Conservation (phyloP, 1,284 basidiomycete species). For the Ustilago curta region DNA sequence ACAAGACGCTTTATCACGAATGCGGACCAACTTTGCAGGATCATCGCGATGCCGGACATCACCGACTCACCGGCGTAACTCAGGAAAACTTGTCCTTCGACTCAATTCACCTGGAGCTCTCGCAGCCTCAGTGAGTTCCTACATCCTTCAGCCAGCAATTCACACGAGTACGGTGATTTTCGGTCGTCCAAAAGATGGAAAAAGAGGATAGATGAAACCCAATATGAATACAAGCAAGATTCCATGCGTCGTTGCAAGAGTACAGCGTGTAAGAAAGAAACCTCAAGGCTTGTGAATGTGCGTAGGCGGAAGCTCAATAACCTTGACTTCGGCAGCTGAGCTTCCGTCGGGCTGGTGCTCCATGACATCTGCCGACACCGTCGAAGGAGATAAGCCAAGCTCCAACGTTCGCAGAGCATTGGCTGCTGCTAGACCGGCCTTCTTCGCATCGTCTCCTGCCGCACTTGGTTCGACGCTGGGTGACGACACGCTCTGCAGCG, state of each 20-base stretch:
- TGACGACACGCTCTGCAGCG: not conserved
- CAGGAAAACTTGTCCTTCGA: too few species aligned
- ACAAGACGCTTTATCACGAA: not conserved
- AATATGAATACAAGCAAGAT: conserved; percentile 8
- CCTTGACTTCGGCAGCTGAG: conserved; percentile 9
- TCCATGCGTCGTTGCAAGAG: conserved; percentile 2
- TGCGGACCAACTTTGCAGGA: not conserved
- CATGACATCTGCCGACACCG: conserved; percentile 9
- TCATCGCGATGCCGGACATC: not conserved
- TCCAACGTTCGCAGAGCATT: conserved; percentile 30
- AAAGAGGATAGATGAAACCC: not conserved
- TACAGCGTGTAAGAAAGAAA: too few species aligned
- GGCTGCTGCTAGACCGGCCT: conserved; percentile 15
- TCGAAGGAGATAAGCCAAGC: conserved; percentile 15
- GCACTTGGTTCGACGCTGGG: not conserved
- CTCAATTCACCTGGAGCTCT: too few species aligned
- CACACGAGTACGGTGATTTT: too few species aligned
- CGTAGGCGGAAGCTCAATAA: conserved; percentile 35
- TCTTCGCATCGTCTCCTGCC: conserved; percentile 3
- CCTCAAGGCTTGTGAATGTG: conserved; percentile 27
- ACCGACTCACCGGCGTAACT: not conserved
- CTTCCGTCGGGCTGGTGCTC: conserved; percentile 6
- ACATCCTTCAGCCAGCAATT: not conserved
- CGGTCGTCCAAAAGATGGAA: not conserved
- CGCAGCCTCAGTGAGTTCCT: not conserved